Conservation (phyloP, 2,329 filamentous ascomycete genomes). For the Myotisia sp. region DNA sequence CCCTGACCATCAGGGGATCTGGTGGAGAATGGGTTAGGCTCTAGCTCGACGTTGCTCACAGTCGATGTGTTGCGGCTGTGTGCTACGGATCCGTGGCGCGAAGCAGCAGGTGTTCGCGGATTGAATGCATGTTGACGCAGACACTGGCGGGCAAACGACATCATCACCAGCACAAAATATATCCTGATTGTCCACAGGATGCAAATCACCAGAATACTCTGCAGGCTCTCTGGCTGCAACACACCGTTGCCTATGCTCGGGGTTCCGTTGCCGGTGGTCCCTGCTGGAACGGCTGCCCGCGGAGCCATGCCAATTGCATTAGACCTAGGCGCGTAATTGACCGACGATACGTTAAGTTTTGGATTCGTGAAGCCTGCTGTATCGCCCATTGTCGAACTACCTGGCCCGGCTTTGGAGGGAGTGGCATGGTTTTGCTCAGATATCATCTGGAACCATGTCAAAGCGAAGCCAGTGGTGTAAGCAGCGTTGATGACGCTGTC, state of each 20-base stretch:
- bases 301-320: slow-evolving; percentile 35
- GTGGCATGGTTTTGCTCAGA: slow-evolving; percentile 40
- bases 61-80: slow-evolving; percentile 32
- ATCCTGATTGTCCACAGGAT: slow-evolving; percentile 59
- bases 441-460: slow-evolving; percentile 73
- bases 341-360: slow-evolving; percentile 45
- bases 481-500: slow-evolving; percentile 69
- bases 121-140: slow-evolving; percentile 55
- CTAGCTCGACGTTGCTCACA: slow-evolving; percentile 33
- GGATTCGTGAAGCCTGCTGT: slow-evolving; percentile 52
- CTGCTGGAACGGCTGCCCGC: slow-evolving; percentile 24
- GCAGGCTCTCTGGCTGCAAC: slow-evolving; percentile 52
- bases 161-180: slow-evolving; percentile 73
- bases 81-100: slow-evolving; percentile 7
- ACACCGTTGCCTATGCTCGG: slow-evolving; percentile 48
- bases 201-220: slow-evolving; percentile 64
- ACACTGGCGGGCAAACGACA: slow-evolving; percentile 66
- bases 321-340: slow-evolving; percentile 44
- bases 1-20: slow-evolving; percentile 62
- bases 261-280: slow-evolving; percentile 18
- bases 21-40: slow-evolving; percentile 54
- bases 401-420: slow-evolving; percentile 31
- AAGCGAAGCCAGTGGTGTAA: slow-evolving; percentile 69
- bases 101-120: slow-evolving; percentile 23
- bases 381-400: slow-evolving; percentile 44